A percentile compares a stretch with the other conserved stretches of the same genome.
Conservation (phyloP, 1,284 basidiomycete species). For the Pholiota adiposa region DNA sequence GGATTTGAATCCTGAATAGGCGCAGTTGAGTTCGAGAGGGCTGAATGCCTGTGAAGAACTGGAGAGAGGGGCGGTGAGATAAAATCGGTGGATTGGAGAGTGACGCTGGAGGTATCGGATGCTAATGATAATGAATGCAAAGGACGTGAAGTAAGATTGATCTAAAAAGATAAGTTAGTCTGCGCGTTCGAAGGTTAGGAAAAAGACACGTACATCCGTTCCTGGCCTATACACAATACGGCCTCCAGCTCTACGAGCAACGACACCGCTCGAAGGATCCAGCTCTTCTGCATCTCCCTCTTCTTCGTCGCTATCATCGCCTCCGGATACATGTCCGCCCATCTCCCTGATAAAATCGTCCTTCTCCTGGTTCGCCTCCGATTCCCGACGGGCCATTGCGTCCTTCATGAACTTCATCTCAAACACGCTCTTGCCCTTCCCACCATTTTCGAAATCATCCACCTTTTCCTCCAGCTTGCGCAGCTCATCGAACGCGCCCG, state of each 20-base stretch:
- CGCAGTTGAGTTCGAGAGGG: constrained; percentile 17
- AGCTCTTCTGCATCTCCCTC: constrained; percentile 24
- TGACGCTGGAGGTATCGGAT: constrained; percentile 73
- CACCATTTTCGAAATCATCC: constrained; percentile 26
- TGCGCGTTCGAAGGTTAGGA: neutral
- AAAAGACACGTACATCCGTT: constrained; percentile 36
- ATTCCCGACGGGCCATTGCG: constrained; percentile 73
- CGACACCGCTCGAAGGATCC: constrained; percentile 33
- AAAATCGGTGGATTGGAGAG: constrained; percentile 64
- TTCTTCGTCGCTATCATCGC: constrained; percentile 34
- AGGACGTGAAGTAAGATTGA: constrained; percentile 27
- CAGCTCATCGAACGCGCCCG: constrained; percentile 77
- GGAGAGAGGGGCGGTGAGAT: constrained; percentile 40
- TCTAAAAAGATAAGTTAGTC: constrained; percentile 8
- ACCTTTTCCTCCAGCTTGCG: constrained; percentile 44
- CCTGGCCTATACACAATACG: constrained; percentile 62
- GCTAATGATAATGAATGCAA: constrained; percentile 51
- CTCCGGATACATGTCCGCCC: constrained; percentile 44
- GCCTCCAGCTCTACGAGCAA: constrained; percentile 59
- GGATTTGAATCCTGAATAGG: constrained; percentile 55
- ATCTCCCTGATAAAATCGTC: constrained; percentile 78
- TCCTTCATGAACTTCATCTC: constrained; percentile 97
- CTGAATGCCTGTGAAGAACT: constrained; percentile 24
- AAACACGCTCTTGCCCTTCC: constrained; percentile 72
- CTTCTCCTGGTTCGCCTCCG: constrained; percentile 59